Evolutionary conservation across 2,329 filamentous ascomycete genomes (phyloP).

Genomic region (Botrytis paeoniae): DNA sequence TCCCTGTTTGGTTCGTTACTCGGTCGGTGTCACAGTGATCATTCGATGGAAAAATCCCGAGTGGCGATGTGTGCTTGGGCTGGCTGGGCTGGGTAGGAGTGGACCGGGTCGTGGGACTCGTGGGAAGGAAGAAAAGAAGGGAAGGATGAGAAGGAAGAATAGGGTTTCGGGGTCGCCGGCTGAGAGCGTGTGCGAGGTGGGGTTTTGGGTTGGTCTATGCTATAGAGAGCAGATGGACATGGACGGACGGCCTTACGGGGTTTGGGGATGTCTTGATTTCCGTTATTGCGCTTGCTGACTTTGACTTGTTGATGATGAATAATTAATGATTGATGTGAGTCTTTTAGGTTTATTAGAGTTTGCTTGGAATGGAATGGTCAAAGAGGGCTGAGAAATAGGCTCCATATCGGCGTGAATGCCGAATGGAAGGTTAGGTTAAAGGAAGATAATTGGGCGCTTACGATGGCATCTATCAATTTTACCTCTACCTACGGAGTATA

Average conservation of each 20-base stretch:
- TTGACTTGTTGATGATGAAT: not conserved
- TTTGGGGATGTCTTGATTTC: not conserved
- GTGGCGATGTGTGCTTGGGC: not conserved
- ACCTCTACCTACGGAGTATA: not conserved
- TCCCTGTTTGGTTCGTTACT: not conserved
- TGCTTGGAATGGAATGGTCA: not conserved
- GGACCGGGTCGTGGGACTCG: not conserved
- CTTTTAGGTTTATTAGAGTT: not conserved
- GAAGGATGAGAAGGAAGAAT: not conserved
- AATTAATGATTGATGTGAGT: not conserved
- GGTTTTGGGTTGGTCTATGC: not conserved
- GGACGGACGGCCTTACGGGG: not conserved
- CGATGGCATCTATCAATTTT: not conserved
- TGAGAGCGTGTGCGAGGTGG: not conserved
- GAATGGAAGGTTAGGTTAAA: not conserved
- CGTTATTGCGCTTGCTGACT: not conserved
- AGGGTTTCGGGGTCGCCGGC: not conserved
- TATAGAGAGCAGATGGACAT: not conserved
- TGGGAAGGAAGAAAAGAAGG: not conserved
- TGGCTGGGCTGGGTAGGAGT: not conserved
- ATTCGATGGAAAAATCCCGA: not conserved
- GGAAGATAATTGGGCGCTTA: not conserved
- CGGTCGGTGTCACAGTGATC: not conserved
- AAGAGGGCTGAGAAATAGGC: not conserved
- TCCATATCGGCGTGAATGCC: not conserved